Conservation (phyloP, 2,329 filamentous ascomycete species). For the Ophiostoma himal-ulmi region DNA sequence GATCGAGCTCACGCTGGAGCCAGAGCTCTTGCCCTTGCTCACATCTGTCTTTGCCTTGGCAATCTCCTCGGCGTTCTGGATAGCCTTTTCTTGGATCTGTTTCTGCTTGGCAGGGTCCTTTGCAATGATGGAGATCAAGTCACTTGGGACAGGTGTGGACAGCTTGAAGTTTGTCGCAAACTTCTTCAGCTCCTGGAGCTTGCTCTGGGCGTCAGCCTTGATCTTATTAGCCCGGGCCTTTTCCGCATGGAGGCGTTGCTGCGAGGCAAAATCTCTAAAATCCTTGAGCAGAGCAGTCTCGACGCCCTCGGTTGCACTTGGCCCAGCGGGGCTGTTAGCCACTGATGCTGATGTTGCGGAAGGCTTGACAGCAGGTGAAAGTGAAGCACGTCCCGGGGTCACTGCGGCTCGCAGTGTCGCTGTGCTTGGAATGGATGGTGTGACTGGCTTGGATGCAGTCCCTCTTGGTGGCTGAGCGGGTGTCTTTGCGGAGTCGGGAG, state of each 20-base stretch:
- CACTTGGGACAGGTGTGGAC: constrained; percentile 81
- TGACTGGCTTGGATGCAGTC: not conserved
- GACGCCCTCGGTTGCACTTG: constrained; percentile 55
- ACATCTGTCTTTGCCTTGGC: constrained; percentile 39
- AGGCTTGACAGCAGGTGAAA: constrained; percentile 38
- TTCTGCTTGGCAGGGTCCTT: constrained; percentile 95
- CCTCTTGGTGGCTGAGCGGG: not conserved
- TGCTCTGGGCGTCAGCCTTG: constrained; percentile 78
- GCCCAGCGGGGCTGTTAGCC: constrained; percentile 34
- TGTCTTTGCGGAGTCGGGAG: constrained; percentile 19
- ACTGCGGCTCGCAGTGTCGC: constrained; percentile 32
- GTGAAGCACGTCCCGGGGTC: constrained; percentile 37
- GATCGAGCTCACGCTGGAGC: constrained; percentile 11
- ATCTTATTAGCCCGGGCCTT: constrained; percentile 53
- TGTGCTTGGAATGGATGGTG: constrained; percentile 14
- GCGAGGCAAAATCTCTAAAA: constrained; percentile 59
- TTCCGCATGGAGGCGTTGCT: constrained; percentile 51
- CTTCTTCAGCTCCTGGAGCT: constrained; percentile 89
- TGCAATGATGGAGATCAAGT: constrained; percentile 89
- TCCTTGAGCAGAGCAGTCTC: constrained; percentile 56
- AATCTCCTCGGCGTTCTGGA: constrained; percentile 65
- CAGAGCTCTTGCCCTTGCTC: constrained; percentile 12
- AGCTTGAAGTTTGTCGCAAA: constrained; percentile 94
- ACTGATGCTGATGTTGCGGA: constrained; percentile 12
- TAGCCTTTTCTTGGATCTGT: constrained; percentile 83